Evolutionary conservation across 2,329 filamentous ascomycete genomes (phyloP).

Genomic region (Pseudocercospora eumusae): DNA sequence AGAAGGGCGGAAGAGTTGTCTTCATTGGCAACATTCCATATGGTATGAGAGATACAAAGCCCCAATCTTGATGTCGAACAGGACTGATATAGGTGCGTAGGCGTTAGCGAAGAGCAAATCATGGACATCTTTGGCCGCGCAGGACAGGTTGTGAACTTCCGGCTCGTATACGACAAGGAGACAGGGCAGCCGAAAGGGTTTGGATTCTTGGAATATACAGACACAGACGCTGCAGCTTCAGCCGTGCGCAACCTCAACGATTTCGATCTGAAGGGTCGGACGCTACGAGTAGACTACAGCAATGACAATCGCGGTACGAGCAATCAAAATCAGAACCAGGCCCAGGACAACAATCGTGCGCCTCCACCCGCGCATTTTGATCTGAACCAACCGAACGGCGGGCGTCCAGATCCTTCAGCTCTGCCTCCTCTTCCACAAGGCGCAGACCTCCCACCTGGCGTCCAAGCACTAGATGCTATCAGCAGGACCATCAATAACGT

Average conservation of each 20-base stretch:
- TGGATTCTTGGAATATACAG: conserved; percentile 93
- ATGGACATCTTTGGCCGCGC: conserved; percentile 88
- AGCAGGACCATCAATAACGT: conserved; percentile 86
- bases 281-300: conserved; percentile 91
- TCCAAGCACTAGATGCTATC: conserved; percentile 86
- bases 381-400: conserved; percentile 35
- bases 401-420: conserved; percentile 49
- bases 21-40: conserved; percentile 88
- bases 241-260: conserved; percentile 95
- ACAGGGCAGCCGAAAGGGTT: conserved; percentile 94
- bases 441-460: conserved; percentile 76
- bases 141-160: conserved; percentile 87
- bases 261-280: conserved; percentile 90
- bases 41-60: conserved; percentile 50
- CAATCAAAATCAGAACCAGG: conserved; percentile 22
- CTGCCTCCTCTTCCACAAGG: conserved; percentile 83
- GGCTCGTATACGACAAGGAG: conserved; percentile 92
- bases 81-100: conserved; percentile 48
- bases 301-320: conserved; percentile 74
- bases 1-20: conserved; percentile 74
- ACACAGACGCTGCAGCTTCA: conserved; percentile 86
- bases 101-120: conserved; percentile 94
- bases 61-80: not conserved
- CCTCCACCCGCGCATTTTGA: conserved; percentile 50
- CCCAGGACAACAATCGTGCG: conserved; percentile 25